phyloP scores from a whole-genome alignment of 805 yeast species.

The Saccharomycopsis sp. region DNA sequence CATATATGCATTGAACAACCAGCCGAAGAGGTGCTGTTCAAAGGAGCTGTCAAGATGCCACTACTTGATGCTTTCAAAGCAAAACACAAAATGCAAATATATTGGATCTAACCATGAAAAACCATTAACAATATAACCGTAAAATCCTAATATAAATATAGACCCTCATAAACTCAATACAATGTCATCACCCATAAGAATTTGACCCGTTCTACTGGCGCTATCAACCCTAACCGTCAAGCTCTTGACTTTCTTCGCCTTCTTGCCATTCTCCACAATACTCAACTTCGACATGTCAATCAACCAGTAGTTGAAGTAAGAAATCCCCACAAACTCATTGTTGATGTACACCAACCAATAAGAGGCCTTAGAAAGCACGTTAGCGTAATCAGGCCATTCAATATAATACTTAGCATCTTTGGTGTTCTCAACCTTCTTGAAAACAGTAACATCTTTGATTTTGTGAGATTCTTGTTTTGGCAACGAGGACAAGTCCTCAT shows the following conservation, averaged over 20 bases:
- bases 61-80: no score
- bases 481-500: slow-evolving; percentile 11
- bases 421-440: slow-evolving; percentile 2
- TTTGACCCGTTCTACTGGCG: slow-evolving; percentile 24
- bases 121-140: no score
- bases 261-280: background rate
- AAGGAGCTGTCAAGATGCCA: no score
- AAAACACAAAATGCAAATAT: no score
- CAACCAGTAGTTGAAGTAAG: slow-evolving; percentile 20
- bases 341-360: slow-evolving; percentile 30
- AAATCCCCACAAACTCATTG: slow-evolving; percentile 27
- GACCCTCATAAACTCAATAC: background rate
- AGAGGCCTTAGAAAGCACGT: slow-evolving; percentile 20
- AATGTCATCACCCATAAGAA: slow-evolving; percentile 15
- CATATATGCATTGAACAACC: no score
- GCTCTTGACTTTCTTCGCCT: slow-evolving; percentile 1
- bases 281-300: slow-evolving; percentile 1
- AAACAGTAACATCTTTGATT: background rate
- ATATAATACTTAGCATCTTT: slow-evolving; percentile 19
- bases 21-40: no score
- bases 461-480: slow-evolving; percentile 4
- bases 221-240: slow-evolving; percentile 24
- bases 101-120: no score
- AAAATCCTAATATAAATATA: no score
- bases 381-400: slow-evolving; percentile 24